Conservation (phyloP, 345 rosid genomes). For the Boechera divaricarpa region DNA sequence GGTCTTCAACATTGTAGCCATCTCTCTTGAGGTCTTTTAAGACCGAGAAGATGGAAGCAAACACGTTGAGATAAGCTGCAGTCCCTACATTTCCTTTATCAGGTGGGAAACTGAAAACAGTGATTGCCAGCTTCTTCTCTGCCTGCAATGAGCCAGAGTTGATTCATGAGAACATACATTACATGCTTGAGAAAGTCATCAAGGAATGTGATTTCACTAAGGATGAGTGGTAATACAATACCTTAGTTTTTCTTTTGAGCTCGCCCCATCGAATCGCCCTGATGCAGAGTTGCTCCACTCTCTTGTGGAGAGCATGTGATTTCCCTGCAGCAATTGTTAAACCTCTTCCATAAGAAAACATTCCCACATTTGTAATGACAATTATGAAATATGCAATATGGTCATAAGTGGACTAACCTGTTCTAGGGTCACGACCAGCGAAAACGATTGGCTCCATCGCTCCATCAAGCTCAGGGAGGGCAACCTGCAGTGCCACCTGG, state of each 20-base stretch:
- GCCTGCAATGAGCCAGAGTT: conserved; percentile 55
- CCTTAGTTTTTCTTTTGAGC: conserved; percentile 91
- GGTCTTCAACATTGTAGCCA: conserved; percentile 90
- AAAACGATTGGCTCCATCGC: conserved; percentile 99
- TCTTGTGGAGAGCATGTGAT: conserved; percentile 98
- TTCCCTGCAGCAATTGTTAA: conserved; percentile 64
- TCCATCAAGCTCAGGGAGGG: conserved; percentile 98
- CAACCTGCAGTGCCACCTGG: conserved; percentile 99
- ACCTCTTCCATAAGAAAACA: conserved; percentile 15
- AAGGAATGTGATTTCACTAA: conserved; percentile 9
- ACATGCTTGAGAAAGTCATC: conserved; percentile 19
- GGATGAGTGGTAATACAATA: conserved; percentile 30
- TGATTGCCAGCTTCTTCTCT: conserved; percentile 88
- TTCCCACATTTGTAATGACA: conserved; percentile 11
- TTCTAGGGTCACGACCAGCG: conserved; percentile 97
- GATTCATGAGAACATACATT: conserved; percentile 30
- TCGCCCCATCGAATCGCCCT: conserved; percentile 96
- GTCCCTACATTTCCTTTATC: conserved; percentile 97
- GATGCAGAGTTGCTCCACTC: conserved; percentile 98
- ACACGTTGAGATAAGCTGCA: conserved; percentile 95
- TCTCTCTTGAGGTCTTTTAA: conserved; percentile 78
- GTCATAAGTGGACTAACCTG: conserved; percentile 57
- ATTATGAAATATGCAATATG: background rate
- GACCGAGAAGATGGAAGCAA: conserved; percentile 92
- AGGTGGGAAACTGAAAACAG: conserved; percentile 99